Percentiles rank a stretch among this genome's conserved stretches.
Conservation (phyloP, 805 yeast species). For the Metschnikowia baotianmanensis region DNA sequence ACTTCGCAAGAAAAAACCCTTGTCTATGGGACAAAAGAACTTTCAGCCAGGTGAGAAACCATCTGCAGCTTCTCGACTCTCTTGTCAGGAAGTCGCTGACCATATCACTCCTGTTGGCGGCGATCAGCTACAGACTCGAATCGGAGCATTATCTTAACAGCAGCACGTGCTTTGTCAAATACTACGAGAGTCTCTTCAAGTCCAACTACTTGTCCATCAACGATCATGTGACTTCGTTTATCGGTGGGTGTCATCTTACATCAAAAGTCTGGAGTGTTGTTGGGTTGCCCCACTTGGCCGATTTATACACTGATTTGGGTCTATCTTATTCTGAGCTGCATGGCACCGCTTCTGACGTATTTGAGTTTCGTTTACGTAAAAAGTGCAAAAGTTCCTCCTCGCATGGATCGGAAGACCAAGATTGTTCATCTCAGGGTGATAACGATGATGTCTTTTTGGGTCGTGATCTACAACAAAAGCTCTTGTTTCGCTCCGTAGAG, state of each 20-base stretch:
- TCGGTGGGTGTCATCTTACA: slow-evolving; percentile 45
- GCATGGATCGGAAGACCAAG: background rate
- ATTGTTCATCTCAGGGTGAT: background rate
- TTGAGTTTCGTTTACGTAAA: slow-evolving; percentile 35
- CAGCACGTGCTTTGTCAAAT: slow-evolving; percentile 45
- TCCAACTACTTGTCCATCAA: slow-evolving; percentile 55
- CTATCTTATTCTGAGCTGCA: slow-evolving; percentile 34
- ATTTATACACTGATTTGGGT: slow-evolving; percentile 48
- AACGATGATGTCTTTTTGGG: slow-evolving; percentile 33
- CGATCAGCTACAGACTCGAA: slow-evolving; percentile 67
- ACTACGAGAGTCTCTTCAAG: slow-evolving; percentile 56
- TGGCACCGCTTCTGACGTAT: slow-evolving; percentile 12
- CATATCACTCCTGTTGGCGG: slow-evolving; percentile 47
- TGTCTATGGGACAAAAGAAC: slow-evolving; percentile 44
- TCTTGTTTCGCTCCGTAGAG: slow-evolving; percentile 38
- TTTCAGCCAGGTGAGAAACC: slow-evolving; percentile 49
- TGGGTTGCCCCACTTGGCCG: slow-evolving; percentile 48
- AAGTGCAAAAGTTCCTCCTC: slow-evolving; percentile 29
- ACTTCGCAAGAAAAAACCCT: slow-evolving; percentile 69
- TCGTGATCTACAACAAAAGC: slow-evolving; percentile 41
- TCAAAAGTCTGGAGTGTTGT: slow-evolving; percentile 51
- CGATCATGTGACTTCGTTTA: slow-evolving; percentile 42
- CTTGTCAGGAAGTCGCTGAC: slow-evolving; percentile 52
- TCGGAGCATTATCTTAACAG: slow-evolving; percentile 52
- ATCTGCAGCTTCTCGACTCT: slow-evolving; percentile 65